These are phyloP conservation scores for Nothophytophthora sp. DNA, from an alignment of 352 stramenopile species.

Conservation along the genomic window DNA sequence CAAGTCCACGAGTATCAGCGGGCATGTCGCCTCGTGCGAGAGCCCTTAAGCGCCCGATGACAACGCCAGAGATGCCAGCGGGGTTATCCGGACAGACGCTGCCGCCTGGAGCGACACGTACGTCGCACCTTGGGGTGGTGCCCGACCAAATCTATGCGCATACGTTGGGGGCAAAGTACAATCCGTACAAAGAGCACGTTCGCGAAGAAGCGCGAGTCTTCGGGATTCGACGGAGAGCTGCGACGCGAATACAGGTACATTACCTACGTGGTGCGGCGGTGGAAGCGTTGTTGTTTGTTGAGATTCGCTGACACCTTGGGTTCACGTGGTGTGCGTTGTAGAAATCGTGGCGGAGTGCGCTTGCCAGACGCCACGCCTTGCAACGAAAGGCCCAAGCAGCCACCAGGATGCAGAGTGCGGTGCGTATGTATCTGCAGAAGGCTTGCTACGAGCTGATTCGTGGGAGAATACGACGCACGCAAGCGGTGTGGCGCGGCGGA, in stretches of 20 bases:
- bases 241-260: constrained; percentile 55
- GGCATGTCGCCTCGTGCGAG: constrained; percentile 42
- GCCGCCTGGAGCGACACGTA: constrained; percentile 48
- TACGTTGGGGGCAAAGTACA: constrained; percentile 49
- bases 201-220: constrained; percentile 47
- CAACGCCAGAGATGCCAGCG: constrained; percentile 35
- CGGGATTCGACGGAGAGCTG: constrained; percentile 44
- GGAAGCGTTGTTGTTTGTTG: neutral
- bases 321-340: too few species aligned
- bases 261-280: neutral
- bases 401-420: constrained; percentile 24
- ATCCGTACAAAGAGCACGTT: constrained; percentile 46
- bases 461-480: constrained; percentile 18
- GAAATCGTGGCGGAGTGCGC: constrained; percentile 22
- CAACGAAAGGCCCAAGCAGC: constrained; percentile 21
- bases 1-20: constrained; percentile 1
- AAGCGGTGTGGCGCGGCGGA: constrained; percentile 31
- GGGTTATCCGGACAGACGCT: constrained; percentile 37
- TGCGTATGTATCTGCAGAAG: constrained; percentile 27
- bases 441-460: constrained; percentile 15
- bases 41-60: constrained; percentile 33
- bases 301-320: too few species aligned
- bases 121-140: constrained; percentile 35
- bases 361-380: constrained; percentile 13
- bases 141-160: constrained; percentile 50